A percentile compares a stretch with the other conserved stretches of the same genome.
Conservation (phyloP, 2,329 filamentous ascomycete genomes). For the Penicillium crustosum region DNA sequence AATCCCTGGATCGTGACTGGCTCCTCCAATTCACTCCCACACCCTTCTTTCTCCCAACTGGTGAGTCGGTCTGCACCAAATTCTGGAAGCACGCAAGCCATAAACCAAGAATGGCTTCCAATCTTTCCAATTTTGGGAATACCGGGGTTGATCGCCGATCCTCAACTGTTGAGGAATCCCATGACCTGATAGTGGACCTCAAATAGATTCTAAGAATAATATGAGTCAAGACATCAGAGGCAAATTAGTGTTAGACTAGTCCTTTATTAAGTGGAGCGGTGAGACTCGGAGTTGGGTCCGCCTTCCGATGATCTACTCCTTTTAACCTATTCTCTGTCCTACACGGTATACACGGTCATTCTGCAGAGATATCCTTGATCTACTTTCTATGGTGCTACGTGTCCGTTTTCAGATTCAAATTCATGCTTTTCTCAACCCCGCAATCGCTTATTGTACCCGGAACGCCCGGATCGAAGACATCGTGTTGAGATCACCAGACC, state of each 20-base stretch:
- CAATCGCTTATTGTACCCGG: neutral
- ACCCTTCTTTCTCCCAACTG: neutral
- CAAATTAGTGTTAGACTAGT: neutral
- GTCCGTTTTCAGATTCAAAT: neutral
- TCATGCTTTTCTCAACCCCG: conserved; percentile 4
- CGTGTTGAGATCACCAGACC: conserved; percentile 9
- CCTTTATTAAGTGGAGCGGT: conserved; percentile 19
- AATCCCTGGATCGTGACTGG: conserved; percentile 9
- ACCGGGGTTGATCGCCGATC: neutral
- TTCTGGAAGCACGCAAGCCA: neutral
- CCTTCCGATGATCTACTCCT: conserved; percentile 6
- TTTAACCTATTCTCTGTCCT: neutral
- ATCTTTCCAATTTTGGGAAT: neutral
- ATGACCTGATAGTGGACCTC: conserved; percentile 2
- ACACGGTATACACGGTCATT: conserved; percentile 2
- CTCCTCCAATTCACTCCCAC: neutral
- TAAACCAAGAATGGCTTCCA: neutral
- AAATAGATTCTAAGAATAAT: neutral
- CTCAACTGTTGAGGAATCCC: conserved; percentile 20
- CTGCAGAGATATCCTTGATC: neutral
- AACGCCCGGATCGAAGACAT: neutral
- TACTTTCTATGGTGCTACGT: conserved; percentile 1
- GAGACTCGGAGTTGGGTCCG: conserved; percentile 11
- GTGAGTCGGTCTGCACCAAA: neutral
- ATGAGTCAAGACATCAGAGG: neutral